Evolutionary conservation across 345 rosid species (phyloP).

Genomic region (Mangifera indica): DNA sequence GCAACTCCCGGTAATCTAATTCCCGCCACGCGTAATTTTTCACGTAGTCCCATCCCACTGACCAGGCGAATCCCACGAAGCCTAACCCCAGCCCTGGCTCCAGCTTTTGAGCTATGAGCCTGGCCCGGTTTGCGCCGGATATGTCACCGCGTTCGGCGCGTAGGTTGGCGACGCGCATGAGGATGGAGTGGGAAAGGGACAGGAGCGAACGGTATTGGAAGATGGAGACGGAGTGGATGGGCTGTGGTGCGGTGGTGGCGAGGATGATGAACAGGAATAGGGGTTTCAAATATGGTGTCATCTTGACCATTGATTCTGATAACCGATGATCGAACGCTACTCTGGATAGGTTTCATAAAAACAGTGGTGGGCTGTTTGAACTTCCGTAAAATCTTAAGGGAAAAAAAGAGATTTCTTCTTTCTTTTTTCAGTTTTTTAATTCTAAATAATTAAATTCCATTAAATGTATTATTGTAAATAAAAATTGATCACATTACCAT

Average conservation of each 20-base stretch:
- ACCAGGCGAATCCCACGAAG: conserved; percentile 46
- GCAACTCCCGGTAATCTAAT: conserved; percentile 48
- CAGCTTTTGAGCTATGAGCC: conserved; percentile 46
- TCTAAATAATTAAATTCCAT: too few relatives aligned
- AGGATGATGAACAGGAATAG: conserved; percentile 32
- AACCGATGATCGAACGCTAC: neutral
- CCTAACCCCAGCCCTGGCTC: conserved; percentile 51
- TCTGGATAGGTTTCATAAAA: neutral
- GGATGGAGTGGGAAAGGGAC: conserved; percentile 70
- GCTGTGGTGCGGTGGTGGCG: conserved; percentile 26
- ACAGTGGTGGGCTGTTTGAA: too few relatives aligned
- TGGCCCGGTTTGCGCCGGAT: conserved; percentile 56
- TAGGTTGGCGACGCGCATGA: conserved; percentile 67
- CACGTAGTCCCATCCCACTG: conserved; percentile 73
- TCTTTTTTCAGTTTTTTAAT: too few relatives aligned
- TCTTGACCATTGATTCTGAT: conserved; percentile 34
- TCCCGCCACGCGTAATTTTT: conserved; percentile 77
- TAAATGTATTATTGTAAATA: too few relatives aligned
- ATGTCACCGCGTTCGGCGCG: conserved; percentile 70
- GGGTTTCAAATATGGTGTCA: conserved; percentile 19
- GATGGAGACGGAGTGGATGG: conserved; percentile 34
- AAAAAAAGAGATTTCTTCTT: too few relatives aligned
- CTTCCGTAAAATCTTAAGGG: too few relatives aligned
- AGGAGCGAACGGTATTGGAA: conserved; percentile 42
- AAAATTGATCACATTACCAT: too few relatives aligned